These are phyloP conservation scores for Tulasnella sp. DNA, from an alignment of 768 basidiomycete genomes.

Conservation along the genomic window DNA sequence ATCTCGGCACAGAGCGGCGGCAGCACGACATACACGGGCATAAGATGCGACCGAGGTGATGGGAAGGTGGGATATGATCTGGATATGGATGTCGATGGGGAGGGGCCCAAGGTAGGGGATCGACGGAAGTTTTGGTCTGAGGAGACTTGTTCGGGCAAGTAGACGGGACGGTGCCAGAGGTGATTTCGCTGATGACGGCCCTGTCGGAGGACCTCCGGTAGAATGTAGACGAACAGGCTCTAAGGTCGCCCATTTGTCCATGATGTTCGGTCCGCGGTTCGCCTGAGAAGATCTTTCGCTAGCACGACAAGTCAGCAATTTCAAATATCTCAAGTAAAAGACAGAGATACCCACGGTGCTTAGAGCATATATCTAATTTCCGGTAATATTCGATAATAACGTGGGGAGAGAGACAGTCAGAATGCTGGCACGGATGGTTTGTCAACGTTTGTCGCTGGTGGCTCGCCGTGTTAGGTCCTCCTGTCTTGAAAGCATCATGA, in stretches of 20 bases:
- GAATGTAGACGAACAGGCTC: constrained; percentile 65
- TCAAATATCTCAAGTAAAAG: not conserved
- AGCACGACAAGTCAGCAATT: not conserved
- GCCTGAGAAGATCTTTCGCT: not conserved
- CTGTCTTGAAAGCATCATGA: not conserved
- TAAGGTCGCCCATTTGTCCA: constrained; percentile 88
- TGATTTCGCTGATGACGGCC: constrained; percentile 6
- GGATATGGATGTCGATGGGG: constrained; percentile 74
- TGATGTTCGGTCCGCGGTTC: constrained; percentile 40
- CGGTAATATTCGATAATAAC: not conserved
- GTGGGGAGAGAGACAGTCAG: constrained; percentile 17
- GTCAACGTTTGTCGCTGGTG: not conserved
- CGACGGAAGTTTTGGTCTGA: constrained; percentile 2
- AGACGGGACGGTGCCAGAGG: constrained; percentile 17
- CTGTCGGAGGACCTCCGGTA: constrained; percentile 30
- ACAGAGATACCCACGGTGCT: not conserved
- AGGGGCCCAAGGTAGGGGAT: constrained; percentile 67
- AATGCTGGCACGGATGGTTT: constrained; percentile 4
- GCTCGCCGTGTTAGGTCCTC: not conserved
- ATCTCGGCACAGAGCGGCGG: constrained; percentile 64
- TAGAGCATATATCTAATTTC: not conserved
- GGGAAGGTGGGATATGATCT: constrained; percentile 72
- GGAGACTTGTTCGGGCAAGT: constrained; percentile 24
- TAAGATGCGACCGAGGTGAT: constrained; percentile 81
- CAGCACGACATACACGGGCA: constrained; percentile 65